phyloP scores from a whole-genome alignment of 176 grass and related monocot genomes.

The Triticum timopheevii region DNA sequence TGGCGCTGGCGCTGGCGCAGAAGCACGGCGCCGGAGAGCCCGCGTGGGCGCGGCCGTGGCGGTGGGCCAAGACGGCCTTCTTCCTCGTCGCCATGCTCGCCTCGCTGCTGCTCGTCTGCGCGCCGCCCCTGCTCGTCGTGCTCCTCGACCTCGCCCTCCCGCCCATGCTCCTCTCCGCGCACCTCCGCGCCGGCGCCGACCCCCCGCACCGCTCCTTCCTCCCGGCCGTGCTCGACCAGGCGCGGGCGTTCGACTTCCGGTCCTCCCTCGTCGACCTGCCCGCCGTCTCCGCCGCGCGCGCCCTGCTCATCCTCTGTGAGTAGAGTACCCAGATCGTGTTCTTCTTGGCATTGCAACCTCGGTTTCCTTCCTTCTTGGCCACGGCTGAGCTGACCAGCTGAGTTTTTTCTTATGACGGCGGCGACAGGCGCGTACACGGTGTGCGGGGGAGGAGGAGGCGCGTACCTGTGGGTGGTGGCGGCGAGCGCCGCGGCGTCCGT shows the following conservation, averaged over 20 bases:
- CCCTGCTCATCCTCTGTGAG: conserved; percentile 77
- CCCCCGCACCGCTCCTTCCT: background rate
- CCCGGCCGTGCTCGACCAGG: conserved; percentile 21
- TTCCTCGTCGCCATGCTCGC: conserved; percentile 76
- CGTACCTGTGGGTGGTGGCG: conserved; percentile 57
- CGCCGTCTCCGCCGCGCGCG: conserved; percentile 61
- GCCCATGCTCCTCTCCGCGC: conserved; percentile 37
- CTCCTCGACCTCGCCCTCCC: conserved; percentile 85
- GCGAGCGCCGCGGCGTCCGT: conserved; percentile 45
- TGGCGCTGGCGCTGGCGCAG: conserved; percentile 11
- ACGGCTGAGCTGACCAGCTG: background rate
- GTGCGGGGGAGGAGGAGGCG: conserved; percentile 51
- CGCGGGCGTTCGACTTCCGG: conserved; percentile 60
- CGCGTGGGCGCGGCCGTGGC: conserved; percentile 56
- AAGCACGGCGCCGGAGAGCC: conserved; percentile 40
- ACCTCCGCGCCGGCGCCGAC: background rate
- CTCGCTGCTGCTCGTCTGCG: conserved; percentile 87
- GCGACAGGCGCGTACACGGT: conserved; percentile 55
- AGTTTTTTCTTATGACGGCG: background rate
- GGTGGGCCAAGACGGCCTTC: conserved; percentile 84
- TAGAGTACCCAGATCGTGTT: background rate
- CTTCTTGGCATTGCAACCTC: background rate
- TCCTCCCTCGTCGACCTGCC: conserved; percentile 76
- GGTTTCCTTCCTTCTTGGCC: background rate
- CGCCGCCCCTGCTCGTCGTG: conserved; percentile 74